A percentile compares a stretch with the other conserved stretches of the same genome.
Evolutionary conservation across 2,329 filamentous ascomycete genomes (phyloP).

Genomic region (Fusarium nurragi): DNA sequence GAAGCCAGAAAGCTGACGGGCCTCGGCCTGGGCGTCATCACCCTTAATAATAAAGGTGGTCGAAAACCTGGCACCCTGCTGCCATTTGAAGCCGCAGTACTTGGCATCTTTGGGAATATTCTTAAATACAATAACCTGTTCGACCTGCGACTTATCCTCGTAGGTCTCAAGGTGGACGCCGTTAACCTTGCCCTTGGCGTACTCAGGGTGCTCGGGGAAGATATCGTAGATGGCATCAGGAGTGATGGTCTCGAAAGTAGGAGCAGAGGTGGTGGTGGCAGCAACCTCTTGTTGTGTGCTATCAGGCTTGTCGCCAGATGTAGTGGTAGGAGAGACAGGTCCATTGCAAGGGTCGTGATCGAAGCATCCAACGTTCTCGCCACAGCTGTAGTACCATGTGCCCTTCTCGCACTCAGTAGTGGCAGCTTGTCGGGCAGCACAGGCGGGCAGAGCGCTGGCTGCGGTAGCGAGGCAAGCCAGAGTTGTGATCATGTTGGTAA

Average conservation of each 20-base stretch:
- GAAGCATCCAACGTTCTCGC: slow-evolving; percentile 2
- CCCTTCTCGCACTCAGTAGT: slow-evolving; percentile 5
- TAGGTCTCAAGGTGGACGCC: slow-evolving; percentile 40
- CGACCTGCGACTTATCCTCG: slow-evolving; percentile 35
- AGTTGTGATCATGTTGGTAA: slow-evolving; percentile 6
- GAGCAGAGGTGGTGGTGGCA: not conserved
- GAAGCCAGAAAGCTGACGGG: slow-evolving; percentile 42
- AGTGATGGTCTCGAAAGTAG: not conserved
- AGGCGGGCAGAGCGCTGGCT: slow-evolving; percentile 7
- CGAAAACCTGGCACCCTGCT: slow-evolving; percentile 51
- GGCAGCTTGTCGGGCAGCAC: slow-evolving; percentile 11
- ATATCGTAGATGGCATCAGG: slow-evolving; percentile 22
- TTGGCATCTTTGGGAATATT: slow-evolving; percentile 45
- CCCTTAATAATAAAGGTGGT: slow-evolving; percentile 49
- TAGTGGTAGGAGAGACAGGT: not conserved
- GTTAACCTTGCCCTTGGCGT: slow-evolving; percentile 14
- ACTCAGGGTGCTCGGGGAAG: slow-evolving; percentile 26
- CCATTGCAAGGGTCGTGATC: slow-evolving; percentile 7
- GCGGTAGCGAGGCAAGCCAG: slow-evolving; percentile 11
- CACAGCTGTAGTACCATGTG: slow-evolving; percentile 13
- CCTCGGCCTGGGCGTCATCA: slow-evolving; percentile 36
- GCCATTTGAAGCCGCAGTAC: slow-evolving; percentile 46
- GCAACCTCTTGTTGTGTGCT: not conserved
- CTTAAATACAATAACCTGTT: slow-evolving; percentile 48
- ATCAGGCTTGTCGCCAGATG: not conserved